Base-by-base conservation (phyloP, 75 land plant genomes). In the Sequoia sempervirens region DNA sequence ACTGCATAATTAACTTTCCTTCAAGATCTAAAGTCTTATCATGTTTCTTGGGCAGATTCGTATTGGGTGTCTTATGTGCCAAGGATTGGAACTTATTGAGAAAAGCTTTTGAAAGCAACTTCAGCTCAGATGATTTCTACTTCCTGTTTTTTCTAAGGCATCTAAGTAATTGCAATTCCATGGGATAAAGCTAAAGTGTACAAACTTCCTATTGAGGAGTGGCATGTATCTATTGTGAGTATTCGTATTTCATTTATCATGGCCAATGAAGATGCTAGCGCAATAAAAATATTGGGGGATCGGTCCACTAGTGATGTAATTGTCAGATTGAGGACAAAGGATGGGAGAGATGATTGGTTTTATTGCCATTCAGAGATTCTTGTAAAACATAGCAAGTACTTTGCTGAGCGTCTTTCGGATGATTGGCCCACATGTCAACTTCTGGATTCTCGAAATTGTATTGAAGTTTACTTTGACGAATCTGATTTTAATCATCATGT, bases 331-430 rank as follows among this genome's bases (percentile, higher is more conserved):
- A 87, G 85, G 74, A 90, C 88, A 28, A 64, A 38, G 17, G 86
- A 90, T 72, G 87, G 92, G 0, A 92, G 88, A 40, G 86, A 88
- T 56, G 91, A 90, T 28, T 85, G 83, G 75, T 85, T 94, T 76
- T 90, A 88, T 80, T 85, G 86, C 58, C 92, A 93, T 81, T 91
- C 96, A 6, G 80, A 74, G n/a, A 80, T 93, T 73, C 87, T 94
- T 18, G 78, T 28, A 28, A 84, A 82, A 40, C 88, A 87, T 64
- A 88, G 93, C 91, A 92, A 84, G 38, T 89, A 81, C 75, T 93
- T 95, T 84, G 92, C 92, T 15, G 86, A 82, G 26, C 74, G 75
- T 45, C 87, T 93, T 30, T 88, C 95, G 5, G 76, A 83, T 13
- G 79, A 56, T 4, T 81, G 83, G 70, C 87, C 92, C 41, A 85